These are phyloP conservation scores for Ziziphus jujuba DNA, from an alignment of 306 rosid genomes.

Conservation along the genomic window DNA sequence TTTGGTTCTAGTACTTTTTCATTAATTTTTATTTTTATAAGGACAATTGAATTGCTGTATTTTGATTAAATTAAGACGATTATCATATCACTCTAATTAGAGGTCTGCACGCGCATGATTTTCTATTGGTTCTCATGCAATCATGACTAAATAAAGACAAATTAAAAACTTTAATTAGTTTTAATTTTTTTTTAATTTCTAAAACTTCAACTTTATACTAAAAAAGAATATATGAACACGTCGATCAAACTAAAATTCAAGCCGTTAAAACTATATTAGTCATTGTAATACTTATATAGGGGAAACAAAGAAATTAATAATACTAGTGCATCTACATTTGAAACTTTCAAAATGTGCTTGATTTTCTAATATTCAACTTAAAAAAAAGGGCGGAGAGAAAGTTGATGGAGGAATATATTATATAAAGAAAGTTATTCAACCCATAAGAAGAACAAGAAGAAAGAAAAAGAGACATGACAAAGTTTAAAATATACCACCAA, in stretches of 20 bases:
- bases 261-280: not conserved
- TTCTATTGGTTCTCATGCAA: not conserved
- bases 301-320: not conserved
- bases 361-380: not conserved
- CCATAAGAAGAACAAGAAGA: not conserved
- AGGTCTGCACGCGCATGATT: constrained; percentile 9
- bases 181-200: too few species aligned
- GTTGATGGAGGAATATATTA: not conserved
- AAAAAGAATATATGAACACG: too few species aligned
- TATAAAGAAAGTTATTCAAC: constrained; percentile 1
- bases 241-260: not conserved
- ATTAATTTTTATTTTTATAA: too few species aligned
- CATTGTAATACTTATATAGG: not conserved
- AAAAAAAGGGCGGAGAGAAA: not conserved
- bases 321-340: not conserved
- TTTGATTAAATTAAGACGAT: not conserved
- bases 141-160: not conserved
- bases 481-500: not conserved
- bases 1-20: too few species aligned
- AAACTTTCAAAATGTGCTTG: not conserved
- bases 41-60: too few species aligned
- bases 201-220: too few species aligned
- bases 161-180: not conserved
- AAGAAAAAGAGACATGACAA: constrained; percentile 10
- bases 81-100: not conserved